Conservation (phyloP, 331 rosid genomes). For the Acacia concinna region DNA sequence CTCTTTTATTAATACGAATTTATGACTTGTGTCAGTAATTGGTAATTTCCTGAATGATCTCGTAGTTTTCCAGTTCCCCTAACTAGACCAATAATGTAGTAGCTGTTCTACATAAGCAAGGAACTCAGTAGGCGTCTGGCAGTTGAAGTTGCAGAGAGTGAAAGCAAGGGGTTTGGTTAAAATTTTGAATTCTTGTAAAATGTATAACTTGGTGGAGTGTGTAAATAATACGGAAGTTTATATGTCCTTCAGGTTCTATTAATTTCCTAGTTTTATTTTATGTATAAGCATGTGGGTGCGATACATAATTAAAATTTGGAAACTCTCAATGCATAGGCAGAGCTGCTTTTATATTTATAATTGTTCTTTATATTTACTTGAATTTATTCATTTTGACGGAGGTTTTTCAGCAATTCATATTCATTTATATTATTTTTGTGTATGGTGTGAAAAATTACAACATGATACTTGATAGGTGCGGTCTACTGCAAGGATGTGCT, state of each 20-base stretch:
- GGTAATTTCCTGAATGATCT: background rate
- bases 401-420: constrained; percentile 12
- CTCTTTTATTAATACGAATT: background rate
- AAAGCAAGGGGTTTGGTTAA: background rate
- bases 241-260: background rate
- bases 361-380: background rate
- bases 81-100: background rate
- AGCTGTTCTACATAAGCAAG: background rate
- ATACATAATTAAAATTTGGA: background rate
- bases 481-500: constrained; percentile 92
- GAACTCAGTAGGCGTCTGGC: background rate
- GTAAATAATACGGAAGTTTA: constrained; percentile 22
- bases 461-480: constrained; percentile 76
- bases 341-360: constrained; percentile 8
- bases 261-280: constrained; percentile 12
- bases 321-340: background rate
- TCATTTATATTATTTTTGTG: constrained; percentile 1
- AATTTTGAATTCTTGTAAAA: background rate
- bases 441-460: background rate
- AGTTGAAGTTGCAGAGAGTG: background rate
- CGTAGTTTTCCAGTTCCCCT: background rate
- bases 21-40: background rate
- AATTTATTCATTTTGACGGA: constrained; percentile 5
- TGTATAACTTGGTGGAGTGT: constrained; percentile 1
- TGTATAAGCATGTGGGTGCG: constrained; percentile 1